phyloP scores from a whole-genome alignment of 805 yeast genomes.

The Candida nanaspora region DNA sequence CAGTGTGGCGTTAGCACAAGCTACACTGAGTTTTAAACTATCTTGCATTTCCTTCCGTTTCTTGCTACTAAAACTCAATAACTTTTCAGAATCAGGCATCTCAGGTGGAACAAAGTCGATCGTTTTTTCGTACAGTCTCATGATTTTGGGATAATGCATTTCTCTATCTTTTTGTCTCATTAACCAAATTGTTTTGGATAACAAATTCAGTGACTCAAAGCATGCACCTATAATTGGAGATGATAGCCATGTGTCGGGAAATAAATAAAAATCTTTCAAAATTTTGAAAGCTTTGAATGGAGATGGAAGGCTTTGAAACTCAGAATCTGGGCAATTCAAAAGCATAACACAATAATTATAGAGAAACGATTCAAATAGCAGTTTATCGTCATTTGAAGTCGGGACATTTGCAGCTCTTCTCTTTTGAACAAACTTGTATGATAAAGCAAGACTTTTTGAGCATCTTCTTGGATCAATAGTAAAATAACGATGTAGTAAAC shows the following conservation, averaged over 20 bases:
- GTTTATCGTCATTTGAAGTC: slow-evolving; percentile 2
- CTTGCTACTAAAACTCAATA: background rate
- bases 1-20: background rate
- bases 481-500: slow-evolving; percentile 1
- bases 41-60: background rate
- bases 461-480: slow-evolving; percentile 1
- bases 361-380: slow-evolving; percentile 2
- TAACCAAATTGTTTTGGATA: slow-evolving; percentile 1
- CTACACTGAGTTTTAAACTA: background rate
- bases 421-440: slow-evolving; percentile 2
- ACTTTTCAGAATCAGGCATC: background rate
- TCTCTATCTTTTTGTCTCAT: background rate
- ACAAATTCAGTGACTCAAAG: background rate
- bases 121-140: background rate
- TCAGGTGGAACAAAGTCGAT: background rate
- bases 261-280: background rate
- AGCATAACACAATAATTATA: slow-evolving; percentile 2
- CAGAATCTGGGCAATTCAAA: slow-evolving; percentile 1
- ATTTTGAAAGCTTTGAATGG: slow-evolving; percentile 1
- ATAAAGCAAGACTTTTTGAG: background rate
- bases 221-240: slow-evolving; percentile 1
- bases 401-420: slow-evolving; percentile 1
- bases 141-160: background rate
- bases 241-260: background rate
- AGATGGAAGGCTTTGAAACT: slow-evolving; percentile 1